Evolutionary conservation across 352 stramenopile genomes (phyloP).

Genomic region (Phytopythium litorale): DNA sequence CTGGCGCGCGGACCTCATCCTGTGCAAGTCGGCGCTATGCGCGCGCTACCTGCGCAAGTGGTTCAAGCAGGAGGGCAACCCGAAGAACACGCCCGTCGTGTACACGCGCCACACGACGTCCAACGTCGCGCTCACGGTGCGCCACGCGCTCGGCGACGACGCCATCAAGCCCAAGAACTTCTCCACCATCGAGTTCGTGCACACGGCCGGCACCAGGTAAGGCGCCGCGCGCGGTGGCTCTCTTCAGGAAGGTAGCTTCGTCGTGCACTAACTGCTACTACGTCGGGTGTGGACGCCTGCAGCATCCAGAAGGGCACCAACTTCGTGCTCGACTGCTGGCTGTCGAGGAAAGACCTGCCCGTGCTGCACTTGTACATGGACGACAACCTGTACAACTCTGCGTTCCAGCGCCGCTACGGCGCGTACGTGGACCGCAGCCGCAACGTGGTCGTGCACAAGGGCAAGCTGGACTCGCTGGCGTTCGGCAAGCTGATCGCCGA

Average conservation of each 20-base stretch:
- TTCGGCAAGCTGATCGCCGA: slow-evolving; percentile 43
- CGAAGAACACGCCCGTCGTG: slow-evolving; percentile 27
- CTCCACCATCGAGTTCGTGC: slow-evolving; percentile 30
- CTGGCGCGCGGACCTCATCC: slow-evolving; percentile 36
- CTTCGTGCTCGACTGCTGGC: slow-evolving; percentile 43
- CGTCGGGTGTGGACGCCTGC: neutral
- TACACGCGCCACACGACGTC: slow-evolving; percentile 45
- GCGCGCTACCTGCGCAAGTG: slow-evolving; percentile 27
- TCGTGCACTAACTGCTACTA: too few relatives aligned
- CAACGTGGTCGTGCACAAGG: slow-evolving; percentile 31
- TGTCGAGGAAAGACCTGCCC: slow-evolving; percentile 24
- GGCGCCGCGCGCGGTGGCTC: too few relatives aligned
- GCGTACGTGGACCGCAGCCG: slow-evolving; percentile 17
- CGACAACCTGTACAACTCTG: slow-evolving; percentile 25
- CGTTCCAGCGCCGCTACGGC: slow-evolving; percentile 21
- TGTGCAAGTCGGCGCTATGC: slow-evolving; percentile 56
- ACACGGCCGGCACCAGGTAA: slow-evolving; percentile 40
- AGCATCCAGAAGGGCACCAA: slow-evolving; percentile 30
- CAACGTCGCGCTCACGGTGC: slow-evolving; percentile 35
- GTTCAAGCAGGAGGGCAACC: slow-evolving; percentile 52
- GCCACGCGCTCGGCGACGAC: slow-evolving; percentile 34
- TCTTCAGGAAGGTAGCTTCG: too few relatives aligned
- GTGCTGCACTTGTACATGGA: slow-evolving; percentile 31
- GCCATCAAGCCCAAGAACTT: slow-evolving; percentile 32
- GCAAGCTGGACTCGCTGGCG: slow-evolving; percentile 22